A percentile compares a stretch with the other conserved stretches of the same genome.
Conservation (phyloP, 2,329 filamentous ascomycete genomes). For the Exophiala sp. region DNA sequence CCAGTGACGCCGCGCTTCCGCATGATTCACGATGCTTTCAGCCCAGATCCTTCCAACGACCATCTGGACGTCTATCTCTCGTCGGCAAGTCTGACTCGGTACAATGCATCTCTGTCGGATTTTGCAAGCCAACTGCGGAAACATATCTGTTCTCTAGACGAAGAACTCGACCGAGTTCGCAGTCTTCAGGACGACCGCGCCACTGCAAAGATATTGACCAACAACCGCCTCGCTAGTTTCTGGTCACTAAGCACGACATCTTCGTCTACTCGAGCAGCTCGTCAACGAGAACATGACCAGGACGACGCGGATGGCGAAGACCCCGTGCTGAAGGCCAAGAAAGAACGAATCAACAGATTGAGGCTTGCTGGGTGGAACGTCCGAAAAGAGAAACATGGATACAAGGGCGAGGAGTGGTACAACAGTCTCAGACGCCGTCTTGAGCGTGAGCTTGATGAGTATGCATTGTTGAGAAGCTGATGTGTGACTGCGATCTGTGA, state of each 20-base stretch:
- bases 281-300: neutral
- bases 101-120: conserved; percentile 14
- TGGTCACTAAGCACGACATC: conserved; percentile 13
- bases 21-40: conserved; percentile 22
- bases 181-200: conserved; percentile 12
- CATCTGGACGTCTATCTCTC: conserved; percentile 17
- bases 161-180: conserved; percentile 10
- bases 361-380: conserved; percentile 21
- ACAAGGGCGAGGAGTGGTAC: conserved; percentile 25
- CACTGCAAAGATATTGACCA: conserved; percentile 4
- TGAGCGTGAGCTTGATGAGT: conserved; percentile 14
- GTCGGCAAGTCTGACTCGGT: conserved; percentile 8
- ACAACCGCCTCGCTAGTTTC: conserved; percentile 20
- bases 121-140: conserved; percentile 16
- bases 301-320: neutral
- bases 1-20: conserved; percentile 19
- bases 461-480: neutral
- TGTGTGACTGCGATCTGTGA: too few species aligned
- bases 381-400: conserved; percentile 25
- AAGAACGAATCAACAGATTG: conserved; percentile 23
- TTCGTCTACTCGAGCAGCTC: neutral
- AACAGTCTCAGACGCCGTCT: conserved; percentile 16
- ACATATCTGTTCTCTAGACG: conserved; percentile 6
- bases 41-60: conserved; percentile 15
- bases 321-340: neutral